A percentile compares a stretch with the other conserved stretches of the same genome.
Evolutionary conservation across 2,329 filamentous ascomycete genomes (phyloP).

Genomic region (Malbranchea zuffiana): DNA sequence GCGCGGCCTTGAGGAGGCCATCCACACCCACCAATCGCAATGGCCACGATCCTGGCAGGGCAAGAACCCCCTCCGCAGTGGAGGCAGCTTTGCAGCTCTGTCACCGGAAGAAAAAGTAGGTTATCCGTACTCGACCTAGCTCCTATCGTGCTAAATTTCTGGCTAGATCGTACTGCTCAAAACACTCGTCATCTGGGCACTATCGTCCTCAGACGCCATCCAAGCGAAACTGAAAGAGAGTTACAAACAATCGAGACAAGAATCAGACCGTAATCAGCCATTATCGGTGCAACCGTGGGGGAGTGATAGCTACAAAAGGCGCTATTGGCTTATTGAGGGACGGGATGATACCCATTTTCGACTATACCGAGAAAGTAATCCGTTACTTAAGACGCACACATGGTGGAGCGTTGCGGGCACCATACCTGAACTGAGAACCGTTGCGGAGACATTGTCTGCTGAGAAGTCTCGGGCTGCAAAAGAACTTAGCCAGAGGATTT

Average conservation of each 20-base stretch:
- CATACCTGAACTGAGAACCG: conserved; percentile 69
- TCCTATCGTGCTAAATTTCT: conserved; percentile 8
- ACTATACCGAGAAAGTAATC: conserved; percentile 87
- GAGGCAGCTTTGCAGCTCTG: conserved; percentile 73
- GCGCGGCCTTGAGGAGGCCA: conserved; percentile 85
- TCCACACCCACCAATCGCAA: conserved; percentile 72
- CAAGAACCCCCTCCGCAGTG: conserved; percentile 71
- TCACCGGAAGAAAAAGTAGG: conserved; percentile 66
- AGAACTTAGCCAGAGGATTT: conserved; percentile 65
- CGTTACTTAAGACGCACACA: conserved; percentile 57
- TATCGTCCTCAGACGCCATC: conserved; percentile 76
- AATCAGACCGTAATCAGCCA: conserved; percentile 68
- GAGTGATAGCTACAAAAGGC: conserved; percentile 74
- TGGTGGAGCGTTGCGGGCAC: conserved; percentile 90
- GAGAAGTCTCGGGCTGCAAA: conserved; percentile 76
- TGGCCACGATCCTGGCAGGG: conserved; percentile 79
- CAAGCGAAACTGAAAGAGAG: conserved; percentile 72
- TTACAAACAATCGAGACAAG: conserved; percentile 79
- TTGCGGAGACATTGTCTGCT: conserved; percentile 65
- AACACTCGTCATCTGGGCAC: conserved; percentile 75
- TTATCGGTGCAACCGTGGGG: conserved; percentile 87
- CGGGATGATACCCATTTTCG: conserved; percentile 89
- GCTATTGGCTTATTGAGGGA: conserved; percentile 89
- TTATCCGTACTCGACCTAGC: conserved; percentile 10
- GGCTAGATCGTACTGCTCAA: conserved; percentile 67